phyloP scores from a whole-genome alignment of 352 stramenopile species.

The Phytophthora meadii region DNA sequence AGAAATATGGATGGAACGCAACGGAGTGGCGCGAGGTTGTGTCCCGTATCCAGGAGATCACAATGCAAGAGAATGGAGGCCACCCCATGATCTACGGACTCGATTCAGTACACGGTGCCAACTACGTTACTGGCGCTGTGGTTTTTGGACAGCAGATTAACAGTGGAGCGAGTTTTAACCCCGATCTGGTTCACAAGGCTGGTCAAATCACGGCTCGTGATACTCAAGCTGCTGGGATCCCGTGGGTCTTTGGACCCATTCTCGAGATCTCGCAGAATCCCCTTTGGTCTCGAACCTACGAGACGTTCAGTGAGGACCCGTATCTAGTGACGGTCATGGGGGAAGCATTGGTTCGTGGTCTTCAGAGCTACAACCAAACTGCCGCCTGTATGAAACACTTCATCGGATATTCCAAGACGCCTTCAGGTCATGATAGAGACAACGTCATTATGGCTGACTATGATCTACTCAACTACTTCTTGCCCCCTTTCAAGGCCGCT shows the following conservation, averaged over 20 bases:
- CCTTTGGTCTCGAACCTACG: slow-evolving; percentile 88
- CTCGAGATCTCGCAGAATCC: slow-evolving; percentile 84
- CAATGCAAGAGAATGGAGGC: slow-evolving; percentile 63
- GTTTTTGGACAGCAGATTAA: slow-evolving; percentile 92
- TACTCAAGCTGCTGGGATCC: slow-evolving; percentile 82
- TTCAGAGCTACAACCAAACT: slow-evolving; percentile 72
- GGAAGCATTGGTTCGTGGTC: slow-evolving; percentile 65
- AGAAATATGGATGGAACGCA: slow-evolving; percentile 57
- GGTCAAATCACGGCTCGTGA: slow-evolving; percentile 80
- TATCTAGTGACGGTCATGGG: slow-evolving; percentile 80
- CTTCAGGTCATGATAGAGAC: slow-evolving; percentile 81
- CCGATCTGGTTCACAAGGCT: slow-evolving; percentile 61
- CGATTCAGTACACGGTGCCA: slow-evolving; percentile 90
- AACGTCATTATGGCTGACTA: slow-evolving; percentile 71
- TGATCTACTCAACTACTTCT: slow-evolving; percentile 83
- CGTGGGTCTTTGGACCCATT: slow-evolving; percentile 91
- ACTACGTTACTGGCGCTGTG: slow-evolving; percentile 77
- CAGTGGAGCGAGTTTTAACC: slow-evolving; percentile 87
- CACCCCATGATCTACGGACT: slow-evolving; percentile 86
- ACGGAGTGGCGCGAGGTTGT: slow-evolving; percentile 69
- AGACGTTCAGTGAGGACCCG: slow-evolving; percentile 94
- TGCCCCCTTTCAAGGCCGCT: slow-evolving; percentile 79
- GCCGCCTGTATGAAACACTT: slow-evolving; percentile 90
- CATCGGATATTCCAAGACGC: slow-evolving; percentile 80
- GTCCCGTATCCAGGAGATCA: slow-evolving; percentile 75